Evolutionary conservation across 371 early-diverging fungal species (phyloP).

Genomic region (Mortierella polycephala): DNA sequence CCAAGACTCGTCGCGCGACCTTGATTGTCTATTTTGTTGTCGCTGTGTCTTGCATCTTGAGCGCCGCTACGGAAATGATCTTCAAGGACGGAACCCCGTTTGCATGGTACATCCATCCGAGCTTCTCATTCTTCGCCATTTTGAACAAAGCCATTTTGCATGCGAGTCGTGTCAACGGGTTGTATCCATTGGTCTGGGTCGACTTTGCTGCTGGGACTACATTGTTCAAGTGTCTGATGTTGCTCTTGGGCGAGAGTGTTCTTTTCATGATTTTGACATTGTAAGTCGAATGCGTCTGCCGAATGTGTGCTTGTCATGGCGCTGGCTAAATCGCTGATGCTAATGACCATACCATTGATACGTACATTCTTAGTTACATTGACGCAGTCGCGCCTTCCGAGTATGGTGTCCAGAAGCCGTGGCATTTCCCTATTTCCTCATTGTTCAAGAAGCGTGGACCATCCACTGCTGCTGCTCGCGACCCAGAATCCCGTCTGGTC

Average conservation of each 20-base stretch:
- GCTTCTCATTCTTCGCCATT: constrained; percentile 44
- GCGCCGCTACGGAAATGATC: constrained; percentile 17
- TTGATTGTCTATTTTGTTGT: constrained; percentile 66
- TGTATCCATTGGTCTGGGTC: constrained; percentile 26
- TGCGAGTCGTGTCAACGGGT: constrained; percentile 51
- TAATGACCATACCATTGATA: neutral
- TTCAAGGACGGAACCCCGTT: constrained; percentile 35
- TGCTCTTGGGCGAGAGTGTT: constrained; percentile 42
- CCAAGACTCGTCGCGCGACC: constrained; percentile 60
- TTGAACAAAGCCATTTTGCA: constrained; percentile 10
- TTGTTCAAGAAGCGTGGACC: constrained; percentile 39
- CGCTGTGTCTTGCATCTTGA: constrained; percentile 59
- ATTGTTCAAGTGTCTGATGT: constrained; percentile 29
- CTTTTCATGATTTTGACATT: constrained; percentile 29
- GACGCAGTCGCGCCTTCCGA: constrained; percentile 63
- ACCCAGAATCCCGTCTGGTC: constrained; percentile 18
- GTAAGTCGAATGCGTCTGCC: constrained; percentile 17
- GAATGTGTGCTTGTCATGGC: neutral
- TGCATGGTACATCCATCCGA: constrained; percentile 49
- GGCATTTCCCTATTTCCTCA: constrained; percentile 72
- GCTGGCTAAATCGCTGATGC: neutral
- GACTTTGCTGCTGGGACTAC: constrained; percentile 26
- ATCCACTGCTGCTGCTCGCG: neutral
- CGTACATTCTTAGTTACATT: constrained; percentile 17
- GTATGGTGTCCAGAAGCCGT: constrained; percentile 70